phyloP scores from a whole-genome alignment of 495 filamentous ascomycete genomes.

The Daldinia bambusicola region DNA sequence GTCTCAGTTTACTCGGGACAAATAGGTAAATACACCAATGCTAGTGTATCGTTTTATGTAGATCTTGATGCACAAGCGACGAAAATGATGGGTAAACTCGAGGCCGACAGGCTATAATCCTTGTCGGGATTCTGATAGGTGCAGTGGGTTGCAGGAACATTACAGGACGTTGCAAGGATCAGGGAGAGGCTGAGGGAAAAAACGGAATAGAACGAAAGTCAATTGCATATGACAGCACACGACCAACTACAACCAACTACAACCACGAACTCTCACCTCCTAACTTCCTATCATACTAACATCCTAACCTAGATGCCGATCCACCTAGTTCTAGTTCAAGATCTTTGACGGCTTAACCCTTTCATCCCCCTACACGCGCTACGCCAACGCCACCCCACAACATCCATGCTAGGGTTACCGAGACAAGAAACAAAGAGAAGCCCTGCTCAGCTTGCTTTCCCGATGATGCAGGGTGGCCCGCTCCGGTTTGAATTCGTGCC shows the following conservation, averaged over 20 bases:
- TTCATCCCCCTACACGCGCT: constrained; percentile 19
- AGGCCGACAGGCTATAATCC: constrained; percentile 44
- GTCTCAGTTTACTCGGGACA: constrained; percentile 5
- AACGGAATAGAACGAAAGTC: constrained; percentile 42
- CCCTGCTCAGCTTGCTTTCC: constrained; percentile 40
- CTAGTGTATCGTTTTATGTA: constrained; percentile 13
- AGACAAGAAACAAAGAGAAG: constrained; percentile 32
- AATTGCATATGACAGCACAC: constrained; percentile 46
- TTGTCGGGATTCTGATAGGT: constrained; percentile 36
- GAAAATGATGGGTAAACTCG: constrained; percentile 44
- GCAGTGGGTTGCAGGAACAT: constrained; percentile 8
- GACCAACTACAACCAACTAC: constrained; percentile 14
- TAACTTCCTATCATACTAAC: no score
- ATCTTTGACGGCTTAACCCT: constrained; percentile 32
- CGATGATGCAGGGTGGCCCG: constrained; percentile 49
- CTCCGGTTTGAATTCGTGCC: constrained; percentile 55
- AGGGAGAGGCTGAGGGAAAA: constrained; percentile 44
- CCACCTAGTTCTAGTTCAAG: not conserved
- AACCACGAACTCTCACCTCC: no score
- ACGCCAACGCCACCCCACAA: constrained; percentile 36
- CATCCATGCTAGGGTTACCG: constrained; percentile 40
- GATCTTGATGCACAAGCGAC: constrained; percentile 34
- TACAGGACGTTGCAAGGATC: constrained; percentile 14
- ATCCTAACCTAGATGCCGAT: not conserved
- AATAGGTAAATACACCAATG: constrained; percentile 14